A percentile compares a stretch with the other conserved stretches of the same genome.
phyloP scores from a whole-genome alignment of 371 early-diverging fungal genomes.

The Blakeslea trispora region DNA sequence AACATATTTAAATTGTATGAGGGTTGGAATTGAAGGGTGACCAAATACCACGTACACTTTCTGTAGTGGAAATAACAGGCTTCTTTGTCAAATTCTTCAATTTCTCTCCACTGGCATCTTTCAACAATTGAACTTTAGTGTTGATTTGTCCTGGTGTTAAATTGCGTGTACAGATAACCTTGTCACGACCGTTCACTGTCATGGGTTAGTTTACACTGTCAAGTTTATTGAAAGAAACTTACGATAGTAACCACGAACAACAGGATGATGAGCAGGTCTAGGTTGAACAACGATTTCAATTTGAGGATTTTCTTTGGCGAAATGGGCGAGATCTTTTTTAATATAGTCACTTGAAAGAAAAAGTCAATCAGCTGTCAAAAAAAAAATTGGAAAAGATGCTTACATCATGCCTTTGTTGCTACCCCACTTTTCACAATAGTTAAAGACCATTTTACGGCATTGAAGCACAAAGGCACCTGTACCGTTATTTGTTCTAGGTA shows the following conservation, averaged over 20 bases:
- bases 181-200: slow-evolving; percentile 72
- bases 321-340: slow-evolving; percentile 63
- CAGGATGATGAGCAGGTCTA: slow-evolving; percentile 76
- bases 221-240: slow-evolving; percentile 26
- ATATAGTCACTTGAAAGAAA: slow-evolving; percentile 65
- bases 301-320: slow-evolving; percentile 78
- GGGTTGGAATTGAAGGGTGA: slow-evolving; percentile 81
- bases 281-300: slow-evolving; percentile 82
- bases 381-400: slow-evolving; percentile 13
- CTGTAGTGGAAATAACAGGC: slow-evolving; percentile 78
- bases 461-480: slow-evolving; percentile 81
- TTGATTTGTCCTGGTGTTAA: slow-evolving; percentile 62
- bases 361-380: too few species aligned
- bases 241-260: slow-evolving; percentile 76
- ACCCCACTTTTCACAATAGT: slow-evolving; percentile 86
- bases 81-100: slow-evolving; percentile 66
- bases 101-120: slow-evolving; percentile 71
- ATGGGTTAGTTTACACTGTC: background rate
- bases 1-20: slow-evolving; percentile 57
- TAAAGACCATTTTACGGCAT: slow-evolving; percentile 80
- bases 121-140: slow-evolving; percentile 62
- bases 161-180: slow-evolving; percentile 73
- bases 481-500: slow-evolving; percentile 69
- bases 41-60: slow-evolving; percentile 87
- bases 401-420: slow-evolving; percentile 83